phyloP scores from a whole-genome alignment of 2,329 filamentous ascomycete genomes.

The Teratosphaeria gauchensis region DNA sequence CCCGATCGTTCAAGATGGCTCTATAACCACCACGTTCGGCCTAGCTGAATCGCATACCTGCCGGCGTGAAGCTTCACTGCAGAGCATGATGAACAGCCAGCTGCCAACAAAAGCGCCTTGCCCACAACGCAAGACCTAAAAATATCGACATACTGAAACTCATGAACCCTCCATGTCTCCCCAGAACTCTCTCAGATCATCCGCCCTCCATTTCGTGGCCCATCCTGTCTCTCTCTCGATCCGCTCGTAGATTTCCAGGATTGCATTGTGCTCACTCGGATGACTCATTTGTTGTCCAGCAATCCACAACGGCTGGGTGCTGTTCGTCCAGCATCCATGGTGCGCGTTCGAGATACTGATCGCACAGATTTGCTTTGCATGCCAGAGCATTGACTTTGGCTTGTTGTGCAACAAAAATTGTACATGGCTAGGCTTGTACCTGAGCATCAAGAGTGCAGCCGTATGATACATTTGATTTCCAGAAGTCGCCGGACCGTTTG shows the following conservation, averaged over 20 bases:
- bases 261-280: slow-evolving; percentile 33
- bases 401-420: slow-evolving; percentile 15
- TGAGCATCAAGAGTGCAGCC: slow-evolving; percentile 44
- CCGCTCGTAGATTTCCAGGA: slow-evolving; percentile 38
- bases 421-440: slow-evolving; percentile 35
- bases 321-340: slow-evolving; percentile 38
- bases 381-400: slow-evolving; percentile 37
- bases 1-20: neutral
- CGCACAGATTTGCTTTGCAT: slow-evolving; percentile 38
- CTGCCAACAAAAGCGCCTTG: too few species aligned
- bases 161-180: slow-evolving; percentile 19
- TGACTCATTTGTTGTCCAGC: slow-evolving; percentile 40
- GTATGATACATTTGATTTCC: slow-evolving; percentile 50
- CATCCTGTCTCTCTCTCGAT: slow-evolving; percentile 47
- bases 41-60: neutral
- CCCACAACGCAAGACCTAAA: too few species aligned
- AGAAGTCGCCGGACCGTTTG: slow-evolving; percentile 34
- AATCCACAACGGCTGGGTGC: slow-evolving; percentile 40
- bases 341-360: slow-evolving; percentile 37
- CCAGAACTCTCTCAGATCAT: slow-evolving; percentile 45
- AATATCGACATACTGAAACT: neutral
- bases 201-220: slow-evolving; percentile 44
- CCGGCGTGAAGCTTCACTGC: too few species aligned
- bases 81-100: too few species aligned
- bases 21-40: neutral